Evolutionary conservation across 768 basidiomycete genomes (phyloP).

Genomic region (Sutorius australiensis): DNA sequence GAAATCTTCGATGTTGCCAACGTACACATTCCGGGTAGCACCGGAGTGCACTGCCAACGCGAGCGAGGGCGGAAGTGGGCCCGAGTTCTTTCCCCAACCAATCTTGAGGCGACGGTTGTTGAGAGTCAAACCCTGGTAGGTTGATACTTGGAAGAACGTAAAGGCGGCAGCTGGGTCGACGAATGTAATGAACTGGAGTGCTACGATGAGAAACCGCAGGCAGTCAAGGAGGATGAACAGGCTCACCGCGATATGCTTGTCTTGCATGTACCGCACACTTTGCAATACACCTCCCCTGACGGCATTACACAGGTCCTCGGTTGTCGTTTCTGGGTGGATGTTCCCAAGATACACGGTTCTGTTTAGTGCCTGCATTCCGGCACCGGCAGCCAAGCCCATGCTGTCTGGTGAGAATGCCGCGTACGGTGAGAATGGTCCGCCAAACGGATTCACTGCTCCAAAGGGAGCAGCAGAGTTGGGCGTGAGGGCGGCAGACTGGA

Average conservation of each 20-base stretch:
- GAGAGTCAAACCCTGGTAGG: conserved; percentile 83
- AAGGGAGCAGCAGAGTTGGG: conserved; percentile 30
- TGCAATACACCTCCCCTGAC: conserved; percentile 96
- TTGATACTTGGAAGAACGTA: conserved; percentile 91
- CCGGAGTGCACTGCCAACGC: conserved; percentile 89
- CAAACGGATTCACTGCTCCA: conserved; percentile 30
- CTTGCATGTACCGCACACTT: conserved; percentile 92
- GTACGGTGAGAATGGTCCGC: conserved; percentile 44
- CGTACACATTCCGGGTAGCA: conserved; percentile 94
- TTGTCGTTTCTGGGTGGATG: conserved; percentile 92
- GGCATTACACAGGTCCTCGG: conserved; percentile 94
- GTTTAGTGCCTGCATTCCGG: conserved; percentile 61
- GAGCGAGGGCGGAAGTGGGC: conserved; percentile 77
- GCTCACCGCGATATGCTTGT: conserved; percentile 92
- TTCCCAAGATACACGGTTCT: conserved; percentile 95
- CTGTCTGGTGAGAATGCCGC: conserved; percentile 46
- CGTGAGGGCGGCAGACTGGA: conserved; percentile 45
- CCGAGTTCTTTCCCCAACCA: conserved; percentile 97
- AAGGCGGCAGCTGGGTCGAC: conserved; percentile 91
- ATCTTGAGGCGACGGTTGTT: conserved; percentile 94
- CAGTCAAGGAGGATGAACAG: not conserved
- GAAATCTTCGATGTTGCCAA: conserved; percentile 94
- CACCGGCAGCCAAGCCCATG: conserved; percentile 30
- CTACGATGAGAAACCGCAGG: conserved; percentile 3
- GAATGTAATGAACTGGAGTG: conserved; percentile 84